Evolutionary conservation across 2,329 filamentous ascomycete species (phyloP).

Genomic region (Penicillium aurantiogriseum): DNA sequence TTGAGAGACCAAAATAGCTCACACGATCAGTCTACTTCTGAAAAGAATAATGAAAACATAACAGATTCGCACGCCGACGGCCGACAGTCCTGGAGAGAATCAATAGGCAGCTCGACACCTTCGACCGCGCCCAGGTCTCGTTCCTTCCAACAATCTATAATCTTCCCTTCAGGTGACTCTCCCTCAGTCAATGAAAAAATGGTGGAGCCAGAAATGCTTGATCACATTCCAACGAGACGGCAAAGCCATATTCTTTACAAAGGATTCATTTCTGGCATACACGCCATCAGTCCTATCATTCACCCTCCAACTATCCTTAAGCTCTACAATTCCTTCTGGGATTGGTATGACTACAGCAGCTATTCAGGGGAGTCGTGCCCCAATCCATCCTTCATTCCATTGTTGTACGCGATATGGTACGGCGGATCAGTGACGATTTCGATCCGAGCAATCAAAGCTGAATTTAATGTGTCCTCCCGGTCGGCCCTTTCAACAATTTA

Average conservation of each 20-base stretch:
- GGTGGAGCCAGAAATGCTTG: constrained; percentile 43
- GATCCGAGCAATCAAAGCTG: constrained; percentile 40
- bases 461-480: constrained; percentile 39
- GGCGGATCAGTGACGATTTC: constrained; percentile 49
- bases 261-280: constrained; percentile 48
- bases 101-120: constrained; percentile 15
- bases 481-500: constrained; percentile 39
- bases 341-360: constrained; percentile 44
- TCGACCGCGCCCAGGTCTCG: constrained; percentile 18
- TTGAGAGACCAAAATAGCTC: constrained; percentile 44
- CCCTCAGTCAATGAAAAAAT: constrained; percentile 32
- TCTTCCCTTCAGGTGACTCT: constrained; percentile 40
- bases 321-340: constrained; percentile 46
- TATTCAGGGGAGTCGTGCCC: constrained; percentile 39
- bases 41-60: constrained; percentile 25
- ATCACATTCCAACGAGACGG: constrained; percentile 43
- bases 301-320: constrained; percentile 45
- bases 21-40: constrained; percentile 25
- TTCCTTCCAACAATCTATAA: constrained; percentile 38
- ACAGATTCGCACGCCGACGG: constrained; percentile 19
- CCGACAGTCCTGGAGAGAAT: constrained; percentile 22
- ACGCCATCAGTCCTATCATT: constrained; percentile 47
- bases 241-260: constrained; percentile 50
- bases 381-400: constrained; percentile 44
- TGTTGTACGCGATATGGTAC: constrained; percentile 50